Evolutionary conservation across 495 filamentous ascomycete species (phyloP).

Genomic region (Lepraria neglecta): DNA sequence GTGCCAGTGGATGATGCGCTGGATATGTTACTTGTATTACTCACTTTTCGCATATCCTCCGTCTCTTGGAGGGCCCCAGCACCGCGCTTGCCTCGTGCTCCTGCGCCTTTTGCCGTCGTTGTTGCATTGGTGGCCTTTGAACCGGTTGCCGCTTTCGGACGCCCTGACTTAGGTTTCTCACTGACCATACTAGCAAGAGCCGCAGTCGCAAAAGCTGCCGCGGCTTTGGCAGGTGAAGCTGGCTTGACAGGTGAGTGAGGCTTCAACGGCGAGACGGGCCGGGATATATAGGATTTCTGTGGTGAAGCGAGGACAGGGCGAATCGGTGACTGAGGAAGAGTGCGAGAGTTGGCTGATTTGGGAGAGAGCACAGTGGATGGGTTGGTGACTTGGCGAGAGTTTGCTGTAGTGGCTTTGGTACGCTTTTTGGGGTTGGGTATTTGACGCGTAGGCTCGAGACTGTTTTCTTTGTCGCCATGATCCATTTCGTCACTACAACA

Average conservation of each 20-base stretch:
- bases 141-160: constrained; percentile 27
- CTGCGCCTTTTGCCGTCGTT: constrained; percentile 28
- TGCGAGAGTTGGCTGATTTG: constrained; percentile 71
- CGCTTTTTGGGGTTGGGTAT: constrained; percentile 59
- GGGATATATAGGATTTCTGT: constrained; percentile 44
- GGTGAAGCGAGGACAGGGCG: constrained; percentile 41
- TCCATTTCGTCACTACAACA: constrained; percentile 54
- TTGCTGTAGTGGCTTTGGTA: constrained; percentile 33
- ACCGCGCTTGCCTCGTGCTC: constrained; percentile 34
- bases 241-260: constrained; percentile 45
- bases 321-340: constrained; percentile 55
- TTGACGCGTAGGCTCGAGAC: constrained; percentile 37
- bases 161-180: constrained; percentile 28
- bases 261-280: constrained; percentile 51
- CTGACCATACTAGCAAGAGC: constrained; percentile 22
- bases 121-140: constrained; percentile 32
- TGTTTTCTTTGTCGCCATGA: constrained; percentile 75
- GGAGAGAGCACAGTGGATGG: constrained; percentile 66
- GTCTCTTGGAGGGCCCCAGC: constrained; percentile 31
- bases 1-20: constrained; percentile 47
- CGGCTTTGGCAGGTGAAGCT: constrained; percentile 36
- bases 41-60: constrained; percentile 35
- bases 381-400: constrained; percentile 29
- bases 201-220: constrained; percentile 32
- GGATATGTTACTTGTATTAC: constrained; percentile 41